These are phyloP conservation scores for Limtongia smithiae DNA, from an alignment of 805 yeast genomes.

Conservation along the genomic window DNA sequence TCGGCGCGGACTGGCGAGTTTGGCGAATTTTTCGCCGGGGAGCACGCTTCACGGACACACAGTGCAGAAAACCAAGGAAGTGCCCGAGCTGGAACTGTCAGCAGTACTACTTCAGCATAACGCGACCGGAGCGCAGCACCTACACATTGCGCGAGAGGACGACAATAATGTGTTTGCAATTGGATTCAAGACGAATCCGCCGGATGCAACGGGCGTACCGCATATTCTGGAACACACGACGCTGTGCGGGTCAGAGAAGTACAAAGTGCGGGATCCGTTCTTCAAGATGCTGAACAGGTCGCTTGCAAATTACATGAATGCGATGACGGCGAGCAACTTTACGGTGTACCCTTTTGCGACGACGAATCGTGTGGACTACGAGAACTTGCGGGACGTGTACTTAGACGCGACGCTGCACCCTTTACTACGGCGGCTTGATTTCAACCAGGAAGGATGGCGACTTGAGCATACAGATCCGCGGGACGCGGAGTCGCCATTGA, in stretches of 20 bases:
- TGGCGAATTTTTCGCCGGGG: conserved; percentile 11
- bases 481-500: conserved; percentile 58
- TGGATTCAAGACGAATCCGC: conserved; percentile 91
- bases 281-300: conserved; percentile 95
- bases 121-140: conserved; percentile 70
- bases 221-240: conserved; percentile 96
- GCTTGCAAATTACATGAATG: conserved; percentile 95
- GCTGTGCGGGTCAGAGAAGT: conserved; percentile 85
- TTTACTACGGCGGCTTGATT: conserved; percentile 70
- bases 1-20: conserved; percentile 12
- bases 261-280: conserved; percentile 94
- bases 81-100: conserved; percentile 77
- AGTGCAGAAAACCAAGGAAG: conserved; percentile 58
- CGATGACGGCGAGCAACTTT: conserved; percentile 97
- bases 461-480: conserved; percentile 59
- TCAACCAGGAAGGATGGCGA: conserved; percentile 97
- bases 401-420: conserved; percentile 85
- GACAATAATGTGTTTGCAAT: conserved; percentile 83
- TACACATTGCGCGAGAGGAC: conserved; percentile 83
- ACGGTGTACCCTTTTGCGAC: conserved; percentile 96
- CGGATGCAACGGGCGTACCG: conserved; percentile 92
- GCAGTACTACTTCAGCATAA: conserved; percentile 71
- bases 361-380: conserved; percentile 76
- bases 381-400: conserved; percentile 81
- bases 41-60: conserved; percentile 57